Percentiles rank a stretch among this genome's conserved stretches.
phyloP scores from a whole-genome alignment of 257 asterid genomes.

The Salvia miltiorrhiza region DNA sequence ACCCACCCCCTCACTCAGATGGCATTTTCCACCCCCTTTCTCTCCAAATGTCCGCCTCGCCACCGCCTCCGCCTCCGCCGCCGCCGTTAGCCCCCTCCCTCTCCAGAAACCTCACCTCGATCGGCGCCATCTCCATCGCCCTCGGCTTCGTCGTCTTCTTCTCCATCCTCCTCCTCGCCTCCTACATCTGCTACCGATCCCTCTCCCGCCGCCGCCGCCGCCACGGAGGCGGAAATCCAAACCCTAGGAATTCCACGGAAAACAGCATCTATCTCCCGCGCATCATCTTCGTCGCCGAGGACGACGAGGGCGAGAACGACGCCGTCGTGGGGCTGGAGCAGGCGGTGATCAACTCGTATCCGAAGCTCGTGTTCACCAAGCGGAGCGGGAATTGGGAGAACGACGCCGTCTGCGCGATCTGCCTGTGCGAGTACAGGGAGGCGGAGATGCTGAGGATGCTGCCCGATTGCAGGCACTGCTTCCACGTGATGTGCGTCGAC shows the following conservation, averaged over 20 bases:
- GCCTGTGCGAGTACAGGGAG: constrained; percentile 83
- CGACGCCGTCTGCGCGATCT: constrained; percentile 73
- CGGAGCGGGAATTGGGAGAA: constrained; percentile 33
- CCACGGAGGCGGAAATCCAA: constrained; percentile 23
- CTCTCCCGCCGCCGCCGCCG: constrained; percentile 56
- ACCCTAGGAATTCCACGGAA: constrained; percentile 27
- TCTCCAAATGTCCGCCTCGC: constrained; percentile 35
- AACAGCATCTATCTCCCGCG: constrained; percentile 75
- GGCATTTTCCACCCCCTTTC: constrained; percentile 37
- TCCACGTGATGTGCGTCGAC: constrained; percentile 84
- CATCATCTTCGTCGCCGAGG: constrained; percentile 78
- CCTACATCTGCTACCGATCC: constrained; percentile 88
- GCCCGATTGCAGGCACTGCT: constrained; percentile 89
- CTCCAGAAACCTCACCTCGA: constrained; percentile 30
- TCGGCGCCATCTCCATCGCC: constrained; percentile 76
- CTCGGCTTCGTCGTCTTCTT: constrained; percentile 78
- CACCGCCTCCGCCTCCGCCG: constrained; percentile 45
- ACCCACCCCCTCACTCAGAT: constrained; percentile 42
- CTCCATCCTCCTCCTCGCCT: constrained; percentile 62
- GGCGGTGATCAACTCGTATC: constrained; percentile 77
- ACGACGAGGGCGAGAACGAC: constrained; percentile 53
- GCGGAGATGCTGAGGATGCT: constrained; percentile 82
- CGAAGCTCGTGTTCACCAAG: constrained; percentile 58
- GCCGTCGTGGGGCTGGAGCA: constrained; percentile 73
- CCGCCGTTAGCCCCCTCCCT: constrained; percentile 22